These are phyloP conservation scores for Passalora sequoiae DNA, from an alignment of 2,329 filamentous ascomycete genomes.

Conservation along the genomic window DNA sequence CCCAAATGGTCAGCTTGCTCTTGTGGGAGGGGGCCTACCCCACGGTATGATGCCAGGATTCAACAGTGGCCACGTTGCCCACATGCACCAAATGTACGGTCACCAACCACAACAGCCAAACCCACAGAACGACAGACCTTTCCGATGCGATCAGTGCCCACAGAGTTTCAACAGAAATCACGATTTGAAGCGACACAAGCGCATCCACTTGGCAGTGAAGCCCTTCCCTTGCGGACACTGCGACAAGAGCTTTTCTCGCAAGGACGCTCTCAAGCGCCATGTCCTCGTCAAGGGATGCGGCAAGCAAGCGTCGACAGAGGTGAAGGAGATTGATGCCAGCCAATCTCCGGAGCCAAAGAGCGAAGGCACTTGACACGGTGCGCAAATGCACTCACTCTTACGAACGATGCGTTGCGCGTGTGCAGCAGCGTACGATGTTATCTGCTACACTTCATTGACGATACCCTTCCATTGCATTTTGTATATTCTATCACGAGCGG, in stretches of 20 bases:
- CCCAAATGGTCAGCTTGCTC: slow-evolving; percentile 64
- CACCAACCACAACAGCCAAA: slow-evolving; percentile 47
- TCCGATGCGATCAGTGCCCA: slow-evolving; percentile 87
- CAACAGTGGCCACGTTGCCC: slow-evolving; percentile 57
- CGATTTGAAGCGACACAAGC: slow-evolving; percentile 90
- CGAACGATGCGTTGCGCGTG: no score
- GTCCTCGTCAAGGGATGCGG: slow-evolving; percentile 65
- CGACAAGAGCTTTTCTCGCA: slow-evolving; percentile 94
- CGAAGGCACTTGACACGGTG: slow-evolving; percentile 30
- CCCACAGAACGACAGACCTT: slow-evolving; percentile 72
- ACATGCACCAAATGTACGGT: slow-evolving; percentile 63
- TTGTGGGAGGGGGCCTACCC: slow-evolving; percentile 57
- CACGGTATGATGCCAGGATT: slow-evolving; percentile 52
- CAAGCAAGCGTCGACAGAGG: slow-evolving; percentile 31
- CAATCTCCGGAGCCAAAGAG: slow-evolving; percentile 33
- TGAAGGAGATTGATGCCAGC: slow-evolving; percentile 35
- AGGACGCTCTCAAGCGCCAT: slow-evolving; percentile 86
- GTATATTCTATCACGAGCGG: slow-evolving; percentile 17
- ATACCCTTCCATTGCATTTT: slow-evolving; percentile 23
- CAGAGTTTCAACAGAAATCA: slow-evolving; percentile 96
- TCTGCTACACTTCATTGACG: slow-evolving; percentile 12
- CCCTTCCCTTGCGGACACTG: slow-evolving; percentile 88
- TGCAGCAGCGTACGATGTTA: slow-evolving; percentile 11
- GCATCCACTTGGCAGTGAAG: slow-evolving; percentile 92
- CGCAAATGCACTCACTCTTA: no score